phyloP scores from a whole-genome alignment of 164 flowering plant species.

The Vitis rotundifolia region DNA sequence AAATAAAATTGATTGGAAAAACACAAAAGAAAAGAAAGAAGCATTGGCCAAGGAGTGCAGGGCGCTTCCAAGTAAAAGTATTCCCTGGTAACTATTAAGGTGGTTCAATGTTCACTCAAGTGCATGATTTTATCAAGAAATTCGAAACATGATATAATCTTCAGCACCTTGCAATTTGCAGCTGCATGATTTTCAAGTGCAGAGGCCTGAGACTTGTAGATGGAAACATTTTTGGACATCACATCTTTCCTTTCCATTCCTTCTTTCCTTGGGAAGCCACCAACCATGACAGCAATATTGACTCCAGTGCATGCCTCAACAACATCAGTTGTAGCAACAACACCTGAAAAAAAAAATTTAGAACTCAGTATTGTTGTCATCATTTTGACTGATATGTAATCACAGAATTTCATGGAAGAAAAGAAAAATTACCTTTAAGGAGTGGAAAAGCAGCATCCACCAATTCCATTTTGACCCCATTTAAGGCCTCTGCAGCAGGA shows the following conservation, averaged over 20 bases:
- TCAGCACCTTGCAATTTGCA: conserved; percentile 89
- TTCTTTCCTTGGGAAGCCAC: conserved; percentile 99
- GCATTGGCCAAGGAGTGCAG: too few species aligned
- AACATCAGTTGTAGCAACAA: conserved; percentile 97
- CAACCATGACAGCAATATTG: conserved; percentile 96
- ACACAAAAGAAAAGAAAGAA: neutral
- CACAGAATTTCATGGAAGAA: neutral
- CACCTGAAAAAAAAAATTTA: conserved; percentile 51
- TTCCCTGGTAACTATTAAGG: too few species aligned
- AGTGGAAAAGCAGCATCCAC: conserved; percentile 98
- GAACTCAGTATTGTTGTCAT: neutral
- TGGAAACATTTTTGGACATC: conserved; percentile 94
- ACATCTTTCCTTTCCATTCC: conserved; percentile 99
- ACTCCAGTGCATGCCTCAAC: conserved; percentile 99
- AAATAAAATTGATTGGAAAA: neutral
- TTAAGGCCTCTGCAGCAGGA: conserved; percentile 92
- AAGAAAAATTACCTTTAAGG: conserved; percentile 60
- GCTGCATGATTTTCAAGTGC: conserved; percentile 95
- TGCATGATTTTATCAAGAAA: too few species aligned
- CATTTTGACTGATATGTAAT: neutral
- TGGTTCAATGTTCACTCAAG: too few species aligned
- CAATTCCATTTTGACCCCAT: conserved; percentile 96
- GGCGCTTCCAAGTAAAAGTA: too few species aligned
- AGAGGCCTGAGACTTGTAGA: conserved; percentile 96
- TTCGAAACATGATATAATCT: too few species aligned